Base-by-base conservation (phyloP, 1,284 basidiomycete species). In the Boletellus deceptivus region DNA sequence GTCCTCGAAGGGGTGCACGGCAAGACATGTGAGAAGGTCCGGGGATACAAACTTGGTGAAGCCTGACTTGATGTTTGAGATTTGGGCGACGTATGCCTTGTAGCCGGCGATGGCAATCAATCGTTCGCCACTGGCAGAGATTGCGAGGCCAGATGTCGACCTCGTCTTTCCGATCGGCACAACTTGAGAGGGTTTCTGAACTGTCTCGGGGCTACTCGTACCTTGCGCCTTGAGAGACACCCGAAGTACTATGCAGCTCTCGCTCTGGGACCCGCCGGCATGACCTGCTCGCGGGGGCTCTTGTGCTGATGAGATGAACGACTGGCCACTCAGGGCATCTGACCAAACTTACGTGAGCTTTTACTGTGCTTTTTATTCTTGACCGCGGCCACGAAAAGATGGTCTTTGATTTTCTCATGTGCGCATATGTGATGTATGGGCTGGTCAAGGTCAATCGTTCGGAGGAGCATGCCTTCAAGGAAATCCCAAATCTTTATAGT, bases 401-500 rank as follows among this genome's bases (percentile, higher is more conserved):
- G 73, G 55, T 86, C 85, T 58, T 78, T 82, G 67, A 83, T 79
- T 52, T 75, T 75, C 52, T 83, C 76, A 65, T 91, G 86, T 1
- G 81, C 80, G 50, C 84, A 83, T 56, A 95, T 72, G 58, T 84
- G 80, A 50, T 84, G 78, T 57, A 97, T 86, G 6, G 91, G 83
- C 52, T 87, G 80, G 38, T 77, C 78, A 39, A 91, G 63, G 52
- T 80, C 75, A 50, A 95, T 79, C 1, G 85, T 89, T 56, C 86
- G 83, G 49, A 98, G 74, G 14, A 97, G 72, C 4, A 79, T 75
- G 1, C 87, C 94, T 56, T 98, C 94, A 46, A 96, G 74, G 68
- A 91, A 96, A 72, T 98, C 93, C 96, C 96, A 98, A 11, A 96
- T 74, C 67, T 91, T 85, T 58, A 98, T 71, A 24, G 79, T 80